These are phyloP conservation scores for Talaromyces sp. DNA, from an alignment of 2,329 filamentous ascomycete genomes.

Conservation along the genomic window DNA sequence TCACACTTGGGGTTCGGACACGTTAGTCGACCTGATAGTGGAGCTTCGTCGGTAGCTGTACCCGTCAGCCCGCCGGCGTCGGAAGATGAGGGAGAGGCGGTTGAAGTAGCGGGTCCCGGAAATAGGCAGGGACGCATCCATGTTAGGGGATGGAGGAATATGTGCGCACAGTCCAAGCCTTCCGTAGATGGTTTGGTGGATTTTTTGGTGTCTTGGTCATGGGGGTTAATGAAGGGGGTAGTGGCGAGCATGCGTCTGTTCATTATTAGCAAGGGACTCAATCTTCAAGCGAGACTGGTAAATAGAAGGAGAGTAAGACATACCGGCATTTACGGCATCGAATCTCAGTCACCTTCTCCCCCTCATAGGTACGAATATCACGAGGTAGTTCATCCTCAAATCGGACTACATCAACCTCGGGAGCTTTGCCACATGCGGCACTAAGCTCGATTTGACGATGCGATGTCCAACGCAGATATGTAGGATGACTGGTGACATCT, in stretches of 20 bases:
- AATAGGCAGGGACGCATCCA: slow-evolving; percentile 89
- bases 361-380: slow-evolving; percentile 10
- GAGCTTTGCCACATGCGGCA: slow-evolving; percentile 73
- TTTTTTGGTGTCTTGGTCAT: slow-evolving; percentile 45
- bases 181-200: neutral
- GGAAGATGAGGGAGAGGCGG: slow-evolving; percentile 19
- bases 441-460: slow-evolving; percentile 64
- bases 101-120: slow-evolving; percentile 26
- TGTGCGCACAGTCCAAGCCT: slow-evolving; percentile 65
- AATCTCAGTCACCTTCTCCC: slow-evolving; percentile 55
- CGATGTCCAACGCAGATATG: slow-evolving; percentile 79
- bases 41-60: slow-evolving; percentile 60
- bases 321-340: slow-evolving; percentile 87
- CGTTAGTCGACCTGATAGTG: slow-evolving; percentile 76
- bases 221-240: slow-evolving; percentile 66
- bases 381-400: slow-evolving; percentile 62
- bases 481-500: slow-evolving; percentile 65
- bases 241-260: slow-evolving; percentile 61
- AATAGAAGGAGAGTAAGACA: slow-evolving; percentile 33
- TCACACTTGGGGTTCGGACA: slow-evolving; percentile 79
- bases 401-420: slow-evolving; percentile 69
- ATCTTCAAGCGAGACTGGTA: neutral
- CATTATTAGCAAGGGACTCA: slow-evolving; percentile 6
- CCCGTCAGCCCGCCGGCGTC: slow-evolving; percentile 8
- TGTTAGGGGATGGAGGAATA: slow-evolving; percentile 86